These are phyloP conservation scores for Ceratocystis diversiconidia DNA, from an alignment of 2,329 filamentous ascomycete species.

Conservation along the genomic window DNA sequence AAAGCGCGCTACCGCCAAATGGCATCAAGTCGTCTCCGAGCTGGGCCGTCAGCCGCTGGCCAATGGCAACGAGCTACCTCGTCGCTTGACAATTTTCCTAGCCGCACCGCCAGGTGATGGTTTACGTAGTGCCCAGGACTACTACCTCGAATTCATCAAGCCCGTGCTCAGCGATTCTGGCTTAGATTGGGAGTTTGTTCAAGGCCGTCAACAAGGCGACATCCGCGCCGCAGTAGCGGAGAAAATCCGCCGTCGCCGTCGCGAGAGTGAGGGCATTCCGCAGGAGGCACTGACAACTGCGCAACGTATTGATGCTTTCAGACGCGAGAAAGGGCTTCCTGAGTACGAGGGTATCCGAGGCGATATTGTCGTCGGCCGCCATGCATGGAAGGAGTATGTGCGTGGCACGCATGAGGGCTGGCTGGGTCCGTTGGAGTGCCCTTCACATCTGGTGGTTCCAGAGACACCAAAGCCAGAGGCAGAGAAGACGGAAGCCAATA, in stretches of 20 bases:
- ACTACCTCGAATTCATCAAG: slow-evolving; percentile 93
- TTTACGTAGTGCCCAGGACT: slow-evolving; percentile 71
- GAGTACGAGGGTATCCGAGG: slow-evolving; percentile 63
- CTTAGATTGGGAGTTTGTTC: slow-evolving; percentile 90
- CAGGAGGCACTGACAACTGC: slow-evolving; percentile 35
- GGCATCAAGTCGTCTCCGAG: slow-evolving; percentile 73
- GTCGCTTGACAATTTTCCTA: slow-evolving; percentile 75
- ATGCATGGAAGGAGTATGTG: slow-evolving; percentile 96
- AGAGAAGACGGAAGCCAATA: slow-evolving; percentile 24
- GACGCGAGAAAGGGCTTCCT: slow-evolving; percentile 50
- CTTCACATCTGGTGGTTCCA: slow-evolving; percentile 28
- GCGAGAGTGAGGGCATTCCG: slow-evolving; percentile 41
- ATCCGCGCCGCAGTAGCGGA: slow-evolving; percentile 76
- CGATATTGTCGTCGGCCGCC: slow-evolving; percentile 76
- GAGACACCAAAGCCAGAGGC: slow-evolving; percentile 21
- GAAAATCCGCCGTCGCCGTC: slow-evolving; percentile 59
- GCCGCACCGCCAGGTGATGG: slow-evolving; percentile 78
- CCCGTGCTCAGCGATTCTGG: slow-evolving; percentile 79
- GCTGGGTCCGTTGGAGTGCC: slow-evolving; percentile 67
- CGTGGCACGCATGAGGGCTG: slow-evolving; percentile 90
- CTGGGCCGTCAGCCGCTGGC: slow-evolving; percentile 64
- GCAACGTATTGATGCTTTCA: slow-evolving; percentile 45
- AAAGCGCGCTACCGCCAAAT: slow-evolving; percentile 69
- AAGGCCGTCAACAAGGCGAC: slow-evolving; percentile 85
- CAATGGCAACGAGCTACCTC: slow-evolving; percentile 54